Base-by-base conservation (phyloP, 306 rosid genomes). In the Gastrolobium villosum region DNA sequence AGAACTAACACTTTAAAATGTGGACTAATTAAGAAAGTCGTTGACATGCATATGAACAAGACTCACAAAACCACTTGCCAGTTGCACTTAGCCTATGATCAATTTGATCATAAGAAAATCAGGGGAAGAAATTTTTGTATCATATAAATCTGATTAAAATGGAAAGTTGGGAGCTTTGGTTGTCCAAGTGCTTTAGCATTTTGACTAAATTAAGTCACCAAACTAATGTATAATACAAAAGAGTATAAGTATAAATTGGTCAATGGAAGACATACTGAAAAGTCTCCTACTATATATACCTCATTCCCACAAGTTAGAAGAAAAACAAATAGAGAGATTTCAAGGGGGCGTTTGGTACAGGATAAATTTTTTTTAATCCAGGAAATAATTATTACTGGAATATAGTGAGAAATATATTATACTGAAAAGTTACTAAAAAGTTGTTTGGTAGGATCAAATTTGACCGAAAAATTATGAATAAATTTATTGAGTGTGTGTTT, bases 161-260 rank as follows among this genome's bases (percentile, higher is more conserved):
- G 72, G 28, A 54, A 26, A 64, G 7, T 54, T 41, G 80, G 11
- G 34, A 74, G 46, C 39, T 75, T 53, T 55, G 71, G 71, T 14
- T 37, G 68, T 48, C 6, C 44, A 44, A 68, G 69, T 40, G 72
- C 49, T 48, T 48, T 36, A 66, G 30, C 74, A 43, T 60, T 54
- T 70, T 79, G 87, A 57, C 85, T 81, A 80, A n/a, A 37, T 45
- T 56, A 72, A 30, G 5, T 62, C 10, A 31, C 48, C 28, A 65
- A 77, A 41, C 32, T 61, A 39, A 56, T 63, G 83, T 76, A 70
- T 80, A 37, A 40, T 69, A 81, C 75, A 87, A 77, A 75, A 78
- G 20, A 37, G 65, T 62, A 79, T 35, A 48, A 43, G 61, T 37
- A 34, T 9, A 66, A 66, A 28, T 28, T 46, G 72, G 85, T 67